Percentiles rank a stretch among this genome's conserved stretches.
Evolutionary conservation across 305 asterid genomes (phyloP).

Genomic region (Ilex paraguariensis): DNA sequence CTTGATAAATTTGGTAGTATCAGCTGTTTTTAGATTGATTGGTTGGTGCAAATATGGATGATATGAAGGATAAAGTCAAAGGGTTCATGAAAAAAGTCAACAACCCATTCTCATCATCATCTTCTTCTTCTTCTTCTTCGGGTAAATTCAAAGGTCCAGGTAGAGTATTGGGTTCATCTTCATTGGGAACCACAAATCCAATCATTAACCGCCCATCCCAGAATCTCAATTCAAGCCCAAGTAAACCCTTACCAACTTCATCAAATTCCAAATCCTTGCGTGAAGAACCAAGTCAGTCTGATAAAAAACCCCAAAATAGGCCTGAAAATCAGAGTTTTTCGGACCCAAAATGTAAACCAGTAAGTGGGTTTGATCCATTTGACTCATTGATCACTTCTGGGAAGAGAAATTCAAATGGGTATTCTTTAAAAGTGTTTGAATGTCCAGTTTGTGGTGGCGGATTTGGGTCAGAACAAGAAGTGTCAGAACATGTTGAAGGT

Average conservation of each 20-base stretch:
- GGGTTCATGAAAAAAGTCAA: slow-evolving; percentile 89
- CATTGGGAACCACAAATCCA: slow-evolving; percentile 28
- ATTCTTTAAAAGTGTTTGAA: slow-evolving; percentile 60
- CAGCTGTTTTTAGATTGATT: too few relatives aligned
- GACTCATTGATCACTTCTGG: slow-evolving; percentile 67
- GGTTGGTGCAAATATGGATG: slow-evolving; percentile 48
- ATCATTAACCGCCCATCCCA: slow-evolving; percentile 10
- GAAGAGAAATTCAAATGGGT: slow-evolving; percentile 71
- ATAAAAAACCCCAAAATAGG: slow-evolving; percentile 27
- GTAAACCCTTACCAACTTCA: slow-evolving; percentile 13
- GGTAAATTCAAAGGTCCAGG: slow-evolving; percentile 91
- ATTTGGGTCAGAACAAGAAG: slow-evolving; percentile 70
- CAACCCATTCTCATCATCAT: slow-evolving; percentile 37
- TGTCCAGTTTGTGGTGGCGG: slow-evolving; percentile 80
- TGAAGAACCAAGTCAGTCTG: slow-evolving; percentile 24
- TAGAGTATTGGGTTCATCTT: slow-evolving; percentile 69
- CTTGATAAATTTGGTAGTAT: too few relatives aligned
- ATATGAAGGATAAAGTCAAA: slow-evolving; percentile 78
- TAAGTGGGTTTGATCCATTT: slow-evolving; percentile 68
- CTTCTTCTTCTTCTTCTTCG: slow-evolving; percentile 51
- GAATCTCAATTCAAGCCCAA: slow-evolving; percentile 12
- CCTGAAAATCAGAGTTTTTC: slow-evolving; percentile 20
- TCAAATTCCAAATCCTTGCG: slow-evolving; percentile 35
- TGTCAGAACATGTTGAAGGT: slow-evolving; percentile 60
- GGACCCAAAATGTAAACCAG: slow-evolving; percentile 19